Evolutionary conservation across 1,284 basidiomycete genomes (phyloP).

Genomic region (Baeospora myosura): DNA sequence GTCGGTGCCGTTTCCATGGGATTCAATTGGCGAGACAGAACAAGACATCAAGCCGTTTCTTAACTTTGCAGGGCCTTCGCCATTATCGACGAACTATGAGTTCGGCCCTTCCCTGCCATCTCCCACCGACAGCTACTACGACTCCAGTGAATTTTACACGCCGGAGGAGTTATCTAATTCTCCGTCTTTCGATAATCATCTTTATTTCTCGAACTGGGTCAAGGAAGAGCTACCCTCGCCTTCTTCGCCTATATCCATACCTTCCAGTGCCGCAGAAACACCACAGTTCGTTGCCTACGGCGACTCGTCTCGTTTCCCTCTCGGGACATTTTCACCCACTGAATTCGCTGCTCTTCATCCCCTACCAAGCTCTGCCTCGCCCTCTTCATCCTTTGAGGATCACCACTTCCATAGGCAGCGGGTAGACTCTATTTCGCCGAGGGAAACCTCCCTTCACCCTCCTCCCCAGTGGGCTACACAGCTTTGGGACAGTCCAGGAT

Average conservation of each 20-base stretch:
- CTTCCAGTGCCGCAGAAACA: constrained; percentile 32
- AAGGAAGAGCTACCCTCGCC: constrained; percentile 47
- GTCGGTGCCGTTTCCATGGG: constrained; percentile 35
- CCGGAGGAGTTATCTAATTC: constrained; percentile 23
- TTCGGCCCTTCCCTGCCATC: constrained; percentile 25
- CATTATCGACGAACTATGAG: constrained; percentile 17
- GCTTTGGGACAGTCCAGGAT: constrained; percentile 43
- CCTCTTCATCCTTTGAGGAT: constrained; percentile 42
- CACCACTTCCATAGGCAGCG: constrained; percentile 29
- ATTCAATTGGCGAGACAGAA: constrained; percentile 31
- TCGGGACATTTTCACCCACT: constrained; percentile 48
- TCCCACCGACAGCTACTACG: constrained; percentile 29
- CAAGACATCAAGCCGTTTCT: constrained; percentile 29
- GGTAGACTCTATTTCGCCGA: constrained; percentile 48
- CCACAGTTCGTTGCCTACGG: constrained; percentile 35
- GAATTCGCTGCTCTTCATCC: constrained; percentile 13
- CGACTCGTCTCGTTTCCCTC: constrained; percentile 36
- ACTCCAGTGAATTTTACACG: constrained; percentile 28
- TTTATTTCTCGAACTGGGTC: constrained; percentile 49
- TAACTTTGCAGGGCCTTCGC: constrained; percentile 20
- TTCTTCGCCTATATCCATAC: constrained; percentile 58
- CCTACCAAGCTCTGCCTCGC: constrained; percentile 43
- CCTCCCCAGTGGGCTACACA: constrained; percentile 58
- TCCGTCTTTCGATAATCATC: constrained; percentile 34
- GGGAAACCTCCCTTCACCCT: constrained; percentile 41